Evolutionary conservation across 257 asterid species (phyloP), one percentile per base, ranked within the genome.

Genomic region (Penstemon newberryi): DNA sequence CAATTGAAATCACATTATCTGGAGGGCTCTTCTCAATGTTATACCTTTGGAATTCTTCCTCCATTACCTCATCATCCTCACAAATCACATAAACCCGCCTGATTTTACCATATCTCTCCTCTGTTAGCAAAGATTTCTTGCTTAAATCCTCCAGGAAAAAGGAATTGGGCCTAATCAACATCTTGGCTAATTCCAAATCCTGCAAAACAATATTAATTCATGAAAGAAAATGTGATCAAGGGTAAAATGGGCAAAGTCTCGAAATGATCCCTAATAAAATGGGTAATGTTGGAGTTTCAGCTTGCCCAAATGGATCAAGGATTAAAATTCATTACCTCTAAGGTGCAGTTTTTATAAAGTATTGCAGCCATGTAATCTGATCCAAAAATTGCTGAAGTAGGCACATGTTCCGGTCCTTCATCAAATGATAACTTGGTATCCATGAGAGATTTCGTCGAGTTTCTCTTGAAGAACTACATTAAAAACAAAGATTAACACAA

Each of bases 121-220:
- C 15, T 4, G 83, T 77, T 15, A 80, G 36, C 75, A 84, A 13
- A 3, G 40, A 40, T 71, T 79, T 67, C 70, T 78, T 71, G 25
- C 72, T 64, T 77, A 83, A 11, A 3, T 80, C 90, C 70, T 78
- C 79, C 42, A 70, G 4, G 70, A 66, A 89, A 47, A 85, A 65
- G 69, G 55, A 9, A 39, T 59, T 70, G 15, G 86, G 81, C 62
- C 85, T 76, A 0, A 78, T 47, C 84, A 89, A 52, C 84, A 77
- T 78, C 59, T 75, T 84, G 3, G 73, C 88, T 51, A 86, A 55
- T 75, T 86, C 94, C 82, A 84, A 40, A 66, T 86, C 96, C 91
- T 86, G 78, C 6, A 25, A 25, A 55, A 53, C 7, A 19, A 7
- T 11, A 42, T 15, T 25, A 25, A 25, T 25, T 25, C 33, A 1